Evolutionary conservation across 2,329 filamentous ascomycete species (phyloP), one percentile per base, ranked within the genome.

Genomic region (Blastomyces parvus): DNA sequence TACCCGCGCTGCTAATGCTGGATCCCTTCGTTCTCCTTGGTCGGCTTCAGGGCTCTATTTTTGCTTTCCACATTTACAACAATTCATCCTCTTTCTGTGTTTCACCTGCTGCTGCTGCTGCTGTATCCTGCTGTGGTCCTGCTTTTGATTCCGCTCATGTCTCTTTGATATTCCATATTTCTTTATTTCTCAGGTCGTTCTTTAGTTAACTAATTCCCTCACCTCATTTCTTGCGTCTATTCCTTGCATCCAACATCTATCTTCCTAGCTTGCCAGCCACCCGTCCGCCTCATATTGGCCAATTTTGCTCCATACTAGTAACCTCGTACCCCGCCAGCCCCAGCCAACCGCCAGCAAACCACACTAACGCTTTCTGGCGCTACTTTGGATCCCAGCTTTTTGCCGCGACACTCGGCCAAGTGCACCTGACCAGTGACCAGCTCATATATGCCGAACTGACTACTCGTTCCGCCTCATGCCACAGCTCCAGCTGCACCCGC

Each of bases 331-430:
- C 74, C 74, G 72, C 74, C 70, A 71, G 65, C 71, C 69, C 66
- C 73, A 74, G 46, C 27, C 27, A 52, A 75, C 72, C 73, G 74
- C 74, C 73, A 74, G 70, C 71, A 69, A 68, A 68, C 68, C 70
- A 42, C 48, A 38, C 59, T 61, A 61, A 61, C 59, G 46, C 46
- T 61, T 59, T 61, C 48, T 61, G 59, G 59, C 38, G 46, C 59
- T 7, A 36, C 30, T 22, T 52, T 52, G 11, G 30, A n/a, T 53
- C 19, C 46, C 59, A 53, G 59, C 59, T 53, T 61, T 61, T 53
- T 57, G 59, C 46, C 46, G 59, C 44, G 59, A 40, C 17, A 19
- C 33, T 11, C 7, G 17, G 14, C 33, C 44, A 36, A 19, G 17
- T n/a, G 52, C 52, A 55, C 52, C 33, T 55, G 52, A 55, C 52